Evolutionary conservation across 257 asterid genomes (phyloP), one percentile per base, ranked within the genome.

Genomic region (Thymus mandschuricus): DNA sequence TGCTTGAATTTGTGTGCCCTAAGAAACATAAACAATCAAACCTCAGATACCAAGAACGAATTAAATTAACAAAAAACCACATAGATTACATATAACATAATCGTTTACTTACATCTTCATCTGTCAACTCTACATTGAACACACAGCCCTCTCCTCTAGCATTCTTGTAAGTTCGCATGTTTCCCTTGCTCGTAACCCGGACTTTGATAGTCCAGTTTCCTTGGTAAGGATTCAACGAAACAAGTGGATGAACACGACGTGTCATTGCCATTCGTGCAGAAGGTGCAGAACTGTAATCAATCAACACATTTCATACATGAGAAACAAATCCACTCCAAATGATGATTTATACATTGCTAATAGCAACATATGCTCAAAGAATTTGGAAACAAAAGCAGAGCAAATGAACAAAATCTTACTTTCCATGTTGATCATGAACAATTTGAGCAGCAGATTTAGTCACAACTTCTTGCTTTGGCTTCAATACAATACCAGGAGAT

Each of bases 1-100:
- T 71, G 99, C 99, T 85, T 89, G 98, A 40, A 95, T 95, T 89
- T 95, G 97, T 8, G 99, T 92, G 11, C 99, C 98, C 99, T 95
- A 78, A 56, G 84, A 31, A 61, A 67, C 5, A 73, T 6, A 8
- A 31, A 71, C 12, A 41, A 80, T 49, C 11, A 5, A 60, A 40
- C 15, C 2, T 69, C 74, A 51, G 27, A 56, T 13, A 75, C 34
- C 5, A 9, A 5, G 6, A 58, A 28, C 33, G 6, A 45, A 40
- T 38, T 41, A 61, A 11, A 5, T 33, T 4, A 0, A 30, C 2
- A 28, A 56, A 38, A n/a, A 2, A 45, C 31, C 10, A 48, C 21
- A 21, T 21, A 29, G 9, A 43, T 6, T 31, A 2, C 15, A 41
- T 1, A 60, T 44, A 29, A 8, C 3, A 2, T 3, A 30, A 74